Conservation (phyloP, 495 filamentous ascomycete genomes). For the Hypoxylon intermedium region DNA sequence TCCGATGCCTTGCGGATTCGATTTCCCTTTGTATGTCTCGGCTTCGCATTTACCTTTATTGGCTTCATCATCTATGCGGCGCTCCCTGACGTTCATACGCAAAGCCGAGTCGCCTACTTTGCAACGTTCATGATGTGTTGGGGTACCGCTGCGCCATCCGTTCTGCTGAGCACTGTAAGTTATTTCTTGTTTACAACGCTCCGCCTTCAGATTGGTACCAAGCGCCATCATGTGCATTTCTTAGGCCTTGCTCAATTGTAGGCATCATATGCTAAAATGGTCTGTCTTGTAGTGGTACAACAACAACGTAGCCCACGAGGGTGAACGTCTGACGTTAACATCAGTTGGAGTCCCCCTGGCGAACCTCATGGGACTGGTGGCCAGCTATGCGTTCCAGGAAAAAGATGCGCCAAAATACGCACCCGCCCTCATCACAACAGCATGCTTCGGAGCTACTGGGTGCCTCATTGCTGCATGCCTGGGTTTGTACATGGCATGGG, state of each 20-base stretch:
- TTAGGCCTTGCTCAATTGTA: not conserved
- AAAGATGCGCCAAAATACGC: constrained; percentile 76
- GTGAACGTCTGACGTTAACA: constrained; percentile 71
- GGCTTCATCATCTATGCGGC: constrained; percentile 79
- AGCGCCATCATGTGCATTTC: not conserved
- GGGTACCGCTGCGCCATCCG: constrained; percentile 65
- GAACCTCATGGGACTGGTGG: constrained; percentile 82
- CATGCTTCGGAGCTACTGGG: constrained; percentile 72
- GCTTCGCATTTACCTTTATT: constrained; percentile 74
- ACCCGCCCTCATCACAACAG: constrained; percentile 75
- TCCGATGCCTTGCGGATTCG: constrained; percentile 70
- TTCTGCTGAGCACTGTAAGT: constrained; percentile 57
- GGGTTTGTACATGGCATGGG: constrained; percentile 72
- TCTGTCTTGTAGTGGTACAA: constrained; percentile 66
- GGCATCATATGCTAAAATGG: constrained; percentile 5
- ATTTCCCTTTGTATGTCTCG: constrained; percentile 75
- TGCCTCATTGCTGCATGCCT: constrained; percentile 62
- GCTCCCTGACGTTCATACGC: constrained; percentile 63
- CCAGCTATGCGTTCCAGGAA: constrained; percentile 74
- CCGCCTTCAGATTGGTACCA: not conserved
- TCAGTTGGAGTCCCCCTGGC: constrained; percentile 77
- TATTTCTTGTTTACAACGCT: constrained; percentile 29
- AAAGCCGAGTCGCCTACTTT: constrained; percentile 74
- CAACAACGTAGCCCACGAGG: constrained; percentile 82
- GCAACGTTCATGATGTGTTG: constrained; percentile 86